A percentile compares a stretch with the other conserved stretches of the same genome.
phyloP scores from a whole-genome alignment of 495 filamentous ascomycete species.

The Talaromyces borbonicus region DNA sequence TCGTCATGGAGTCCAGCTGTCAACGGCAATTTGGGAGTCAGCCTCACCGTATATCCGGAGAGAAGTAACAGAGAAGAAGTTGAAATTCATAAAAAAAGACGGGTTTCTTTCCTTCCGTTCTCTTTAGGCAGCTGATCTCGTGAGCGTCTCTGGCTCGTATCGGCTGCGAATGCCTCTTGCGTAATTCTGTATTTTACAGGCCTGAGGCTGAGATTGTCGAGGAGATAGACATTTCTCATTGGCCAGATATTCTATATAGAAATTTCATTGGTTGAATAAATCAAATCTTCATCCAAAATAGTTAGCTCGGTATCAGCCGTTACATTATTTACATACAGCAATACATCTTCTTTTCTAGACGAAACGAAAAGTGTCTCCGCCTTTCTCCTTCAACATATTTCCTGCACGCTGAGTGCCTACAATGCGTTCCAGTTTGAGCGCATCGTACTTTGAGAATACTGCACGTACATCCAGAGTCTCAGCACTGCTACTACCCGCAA shows the following conservation, averaged over 20 bases:
- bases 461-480: conserved; percentile 47
- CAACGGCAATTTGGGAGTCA: too few species aligned
- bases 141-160: not conserved
- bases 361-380: conserved; percentile 76
- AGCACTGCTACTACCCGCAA: conserved; percentile 20
- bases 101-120: not conserved
- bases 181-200: not conserved
- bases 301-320: not conserved
- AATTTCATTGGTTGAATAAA: not conserved
- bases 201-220: not conserved
- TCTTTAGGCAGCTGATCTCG: conserved; percentile 1
- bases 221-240: not conserved
- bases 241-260: not conserved
- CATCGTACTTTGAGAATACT: conserved; percentile 83
- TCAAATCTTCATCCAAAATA: not conserved
- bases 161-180: too few species aligned
- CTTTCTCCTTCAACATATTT: conserved; percentile 60
- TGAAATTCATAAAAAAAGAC: not conserved
- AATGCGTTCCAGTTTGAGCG: conserved; percentile 76
- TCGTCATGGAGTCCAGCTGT: too few species aligned
- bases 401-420: conserved; percentile 67
- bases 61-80: not conserved
- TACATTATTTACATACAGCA: not conserved
- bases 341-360: conserved; percentile 17
- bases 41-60: too few species aligned